A percentile compares a stretch with the other conserved stretches of the same genome.
Conservation (phyloP, 768 basidiomycete species). For the Grammothele lineata region DNA sequence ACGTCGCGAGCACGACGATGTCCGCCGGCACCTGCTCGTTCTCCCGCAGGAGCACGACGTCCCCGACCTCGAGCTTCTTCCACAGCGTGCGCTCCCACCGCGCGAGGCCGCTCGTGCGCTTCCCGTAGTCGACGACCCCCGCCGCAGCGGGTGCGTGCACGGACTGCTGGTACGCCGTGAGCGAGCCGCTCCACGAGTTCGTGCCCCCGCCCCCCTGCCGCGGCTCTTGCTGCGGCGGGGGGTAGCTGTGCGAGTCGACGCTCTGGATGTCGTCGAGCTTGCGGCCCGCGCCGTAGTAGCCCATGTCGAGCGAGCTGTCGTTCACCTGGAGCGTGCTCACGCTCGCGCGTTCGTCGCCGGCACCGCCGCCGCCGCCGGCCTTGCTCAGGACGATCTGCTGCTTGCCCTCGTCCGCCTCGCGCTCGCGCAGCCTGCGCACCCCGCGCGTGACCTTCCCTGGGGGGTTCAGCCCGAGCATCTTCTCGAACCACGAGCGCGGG, state of each 20-base stretch:
- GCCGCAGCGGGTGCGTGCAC: conserved; percentile 49
- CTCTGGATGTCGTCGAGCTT: conserved; percentile 60
- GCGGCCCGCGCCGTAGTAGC: conserved; percentile 42
- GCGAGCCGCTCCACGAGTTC: conserved; percentile 31
- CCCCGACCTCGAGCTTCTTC: conserved; percentile 99
- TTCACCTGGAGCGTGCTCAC: conserved; percentile 38
- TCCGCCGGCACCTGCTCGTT: conserved; percentile 98
- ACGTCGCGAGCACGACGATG: conserved; percentile 87
- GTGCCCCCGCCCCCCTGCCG: background rate
- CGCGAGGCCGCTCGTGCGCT: conserved; percentile 63
- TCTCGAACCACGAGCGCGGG: conserved; percentile 71
- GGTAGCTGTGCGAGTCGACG: conserved; percentile 62
- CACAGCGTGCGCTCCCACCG: conserved; percentile 94
- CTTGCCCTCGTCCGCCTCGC: conserved; percentile 66
- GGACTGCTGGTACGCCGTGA: conserved; percentile 51
- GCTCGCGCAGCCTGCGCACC: conserved; percentile 77
- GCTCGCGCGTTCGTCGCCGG: conserved; percentile 33
- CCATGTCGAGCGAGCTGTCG: conserved; percentile 27
- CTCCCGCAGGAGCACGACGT: conserved; percentile 84
- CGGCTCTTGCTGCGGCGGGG: conserved; percentile 34
- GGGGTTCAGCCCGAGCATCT: conserved; percentile 60
- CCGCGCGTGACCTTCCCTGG: conserved; percentile 82
- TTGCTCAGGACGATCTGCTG: conserved; percentile 59
- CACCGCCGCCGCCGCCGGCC: too few species aligned
- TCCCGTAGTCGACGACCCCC: conserved; percentile 82